Conservation (phyloP, 164 flowering plant species). For the Nelumbo lutea region DNA sequence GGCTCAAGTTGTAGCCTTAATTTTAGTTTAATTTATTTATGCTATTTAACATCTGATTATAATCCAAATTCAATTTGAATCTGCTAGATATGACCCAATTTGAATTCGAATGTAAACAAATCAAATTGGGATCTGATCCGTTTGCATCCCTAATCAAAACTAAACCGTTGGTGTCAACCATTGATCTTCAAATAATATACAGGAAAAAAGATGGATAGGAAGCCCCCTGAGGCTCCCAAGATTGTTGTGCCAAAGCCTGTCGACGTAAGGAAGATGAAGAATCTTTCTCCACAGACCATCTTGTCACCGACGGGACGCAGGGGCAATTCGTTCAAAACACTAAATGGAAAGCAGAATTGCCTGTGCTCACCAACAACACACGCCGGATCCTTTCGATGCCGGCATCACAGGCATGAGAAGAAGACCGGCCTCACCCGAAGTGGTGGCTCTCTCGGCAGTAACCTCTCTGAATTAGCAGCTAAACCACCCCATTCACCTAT, state of each 20-base stretch:
- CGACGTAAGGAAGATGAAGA: not conserved
- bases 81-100: too few relatives aligned
- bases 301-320: not conserved
- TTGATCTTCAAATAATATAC: not conserved
- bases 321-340: conserved; percentile 8
- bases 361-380: conserved; percentile 41
- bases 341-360: conserved; percentile 20
- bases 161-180: too few relatives aligned
- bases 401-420: conserved; percentile 24
- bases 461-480: conserved; percentile 20
- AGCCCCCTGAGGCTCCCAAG: not conserved
- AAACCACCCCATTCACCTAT: conserved; percentile 6
- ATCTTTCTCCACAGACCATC: not conserved
- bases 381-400: conserved; percentile 39
- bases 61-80: too few relatives aligned
- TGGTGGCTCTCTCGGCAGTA: conserved; percentile 25
- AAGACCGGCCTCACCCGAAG: conserved; percentile 3
- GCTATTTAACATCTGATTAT: too few relatives aligned
- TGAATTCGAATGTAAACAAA: too few relatives aligned
- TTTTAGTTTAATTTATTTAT: too few relatives aligned
- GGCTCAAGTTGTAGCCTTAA: too few relatives aligned
- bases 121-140: too few relatives aligned
- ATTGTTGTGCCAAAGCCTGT: not conserved
- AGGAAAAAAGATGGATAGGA: conserved; percentile 1
- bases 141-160: too few relatives aligned